A percentile compares a stretch with the other conserved stretches of the same genome.
Evolutionary conservation across 1,284 basidiomycete species (phyloP).

Genomic region (Porphyrellus sp.): DNA sequence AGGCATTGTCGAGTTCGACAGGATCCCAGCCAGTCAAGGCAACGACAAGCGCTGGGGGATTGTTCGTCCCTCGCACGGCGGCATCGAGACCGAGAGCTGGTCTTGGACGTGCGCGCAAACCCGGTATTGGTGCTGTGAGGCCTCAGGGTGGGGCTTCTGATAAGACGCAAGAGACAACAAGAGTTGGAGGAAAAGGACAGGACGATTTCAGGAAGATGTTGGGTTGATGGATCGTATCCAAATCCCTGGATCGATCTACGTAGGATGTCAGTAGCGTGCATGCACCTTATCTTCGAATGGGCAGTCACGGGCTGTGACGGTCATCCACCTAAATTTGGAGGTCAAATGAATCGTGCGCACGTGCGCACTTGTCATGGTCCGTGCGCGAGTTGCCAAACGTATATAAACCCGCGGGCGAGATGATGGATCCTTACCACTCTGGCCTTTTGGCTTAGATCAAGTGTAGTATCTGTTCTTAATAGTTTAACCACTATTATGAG

Average conservation of each 20-base stretch:
- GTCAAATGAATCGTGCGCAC: no score
- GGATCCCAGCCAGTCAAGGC: slow-evolving; percentile 37
- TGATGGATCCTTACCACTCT: slow-evolving; percentile 63
- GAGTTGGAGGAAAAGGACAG: slow-evolving; percentile 43
- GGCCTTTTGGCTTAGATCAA: slow-evolving; percentile 96
- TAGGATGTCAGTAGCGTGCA: no score
- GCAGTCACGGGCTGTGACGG: no score
- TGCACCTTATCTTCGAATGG: no score
- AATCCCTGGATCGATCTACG: background rate
- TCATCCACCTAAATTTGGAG: no score
- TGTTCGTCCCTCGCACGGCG: slow-evolving; percentile 64
- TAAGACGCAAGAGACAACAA: slow-evolving; percentile 13
- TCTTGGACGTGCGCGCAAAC: slow-evolving; percentile 51
- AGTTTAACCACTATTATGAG: slow-evolving; percentile 35
- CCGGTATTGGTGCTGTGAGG: slow-evolving; percentile 22
- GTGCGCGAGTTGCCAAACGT: slow-evolving; percentile 3
- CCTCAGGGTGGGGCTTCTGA: slow-evolving; percentile 19
- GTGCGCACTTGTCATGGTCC: no score
- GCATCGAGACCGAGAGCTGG: slow-evolving; percentile 68
- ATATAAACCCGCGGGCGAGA: slow-evolving; percentile 8
- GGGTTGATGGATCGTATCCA: slow-evolving; percentile 12
- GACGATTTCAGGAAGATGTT: slow-evolving; percentile 82
- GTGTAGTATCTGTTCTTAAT: slow-evolving; percentile 69
- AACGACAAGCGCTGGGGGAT: slow-evolving; percentile 41
- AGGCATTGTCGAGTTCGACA: slow-evolving; percentile 38